Percentiles rank a stretch among this genome's conserved stretches.
Evolutionary conservation across 2,329 filamentous ascomycete genomes (phyloP).

Genomic region (Sporothrix variecibatus): DNA sequence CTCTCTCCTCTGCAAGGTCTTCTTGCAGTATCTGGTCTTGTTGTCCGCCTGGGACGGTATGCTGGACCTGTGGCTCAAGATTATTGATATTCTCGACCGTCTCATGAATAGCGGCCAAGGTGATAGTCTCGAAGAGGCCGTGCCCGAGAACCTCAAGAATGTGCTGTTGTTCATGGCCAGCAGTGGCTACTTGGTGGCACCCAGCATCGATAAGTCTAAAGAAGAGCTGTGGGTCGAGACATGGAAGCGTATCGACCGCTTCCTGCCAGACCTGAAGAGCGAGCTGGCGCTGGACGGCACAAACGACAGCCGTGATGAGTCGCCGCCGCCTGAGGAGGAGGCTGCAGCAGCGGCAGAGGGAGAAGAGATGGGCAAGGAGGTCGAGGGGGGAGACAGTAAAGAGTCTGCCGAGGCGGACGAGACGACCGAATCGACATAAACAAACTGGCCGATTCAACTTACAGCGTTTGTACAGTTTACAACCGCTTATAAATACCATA

Average conservation of each 20-base stretch:
- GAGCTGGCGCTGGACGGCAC: conserved; percentile 56
- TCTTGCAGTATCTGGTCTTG: conserved; percentile 86
- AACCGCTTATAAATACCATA: background rate
- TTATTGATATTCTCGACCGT: conserved; percentile 91
- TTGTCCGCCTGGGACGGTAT: conserved; percentile 85
- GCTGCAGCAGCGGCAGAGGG: background rate
- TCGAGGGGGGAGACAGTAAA: background rate
- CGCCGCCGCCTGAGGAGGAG: background rate
- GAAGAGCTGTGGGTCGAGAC: conserved; percentile 63
- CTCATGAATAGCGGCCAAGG: conserved; percentile 95
- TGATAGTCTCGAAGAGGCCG: conserved; percentile 88
- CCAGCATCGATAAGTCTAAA: conserved; percentile 57
- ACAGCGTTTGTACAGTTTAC: background rate
- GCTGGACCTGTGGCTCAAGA: conserved; percentile 87
- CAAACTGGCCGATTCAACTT: background rate
- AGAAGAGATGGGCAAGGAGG: background rate
- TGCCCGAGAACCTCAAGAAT: conserved; percentile 94
- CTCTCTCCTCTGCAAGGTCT: conserved; percentile 90
- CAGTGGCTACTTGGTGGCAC: conserved; percentile 78
- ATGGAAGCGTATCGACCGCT: conserved; percentile 66
- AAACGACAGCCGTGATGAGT: background rate
- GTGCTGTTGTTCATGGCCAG: conserved; percentile 93
- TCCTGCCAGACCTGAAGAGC: conserved; percentile 60
- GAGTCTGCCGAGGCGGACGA: background rate
- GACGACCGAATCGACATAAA: background rate